phyloP scores from a whole-genome alignment of 169 alveolate species.

The Besnoitia besnoiti region DNA sequence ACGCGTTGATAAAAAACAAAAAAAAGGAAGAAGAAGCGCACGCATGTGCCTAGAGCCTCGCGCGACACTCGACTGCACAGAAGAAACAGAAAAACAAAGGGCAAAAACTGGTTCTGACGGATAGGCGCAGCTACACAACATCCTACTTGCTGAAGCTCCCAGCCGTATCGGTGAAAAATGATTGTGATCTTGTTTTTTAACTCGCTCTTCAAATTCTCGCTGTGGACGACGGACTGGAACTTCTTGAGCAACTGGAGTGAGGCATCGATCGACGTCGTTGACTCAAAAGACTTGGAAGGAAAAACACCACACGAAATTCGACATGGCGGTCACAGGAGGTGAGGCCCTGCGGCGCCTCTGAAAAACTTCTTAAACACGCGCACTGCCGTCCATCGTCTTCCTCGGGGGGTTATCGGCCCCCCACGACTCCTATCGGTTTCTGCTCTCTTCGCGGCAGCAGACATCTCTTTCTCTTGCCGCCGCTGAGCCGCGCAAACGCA shows the following conservation, averaged over 20 bases:
- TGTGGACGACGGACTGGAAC: slow-evolving; percentile 88
- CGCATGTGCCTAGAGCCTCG: too few relatives aligned
- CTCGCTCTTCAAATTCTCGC: slow-evolving; percentile 88
- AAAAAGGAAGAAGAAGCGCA: neutral
- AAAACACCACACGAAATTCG: too few relatives aligned
- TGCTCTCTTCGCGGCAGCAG: too few relatives aligned
- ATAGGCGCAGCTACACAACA: neutral
- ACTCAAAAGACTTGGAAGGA: slow-evolving; percentile 81
- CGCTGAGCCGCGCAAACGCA: too few relatives aligned
- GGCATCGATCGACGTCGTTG: slow-evolving; percentile 86
- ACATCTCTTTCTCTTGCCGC: too few relatives aligned
- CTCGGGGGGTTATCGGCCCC: too few relatives aligned
- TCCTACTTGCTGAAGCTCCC: slow-evolving; percentile 81
- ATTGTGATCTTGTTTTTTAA: slow-evolving; percentile 88
- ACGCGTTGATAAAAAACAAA: neutral
- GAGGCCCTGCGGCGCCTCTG: too few relatives aligned
- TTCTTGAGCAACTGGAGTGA: slow-evolving; percentile 88
- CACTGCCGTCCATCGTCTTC: too few relatives aligned
- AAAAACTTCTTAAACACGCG: too few relatives aligned
- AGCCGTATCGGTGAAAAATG: slow-evolving; percentile 91
- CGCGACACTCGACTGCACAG: neutral
- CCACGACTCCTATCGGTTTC: too few relatives aligned
- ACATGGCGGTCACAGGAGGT: too few relatives aligned
- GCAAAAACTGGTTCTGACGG: neutral
- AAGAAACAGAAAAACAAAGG: neutral